These are phyloP conservation scores for Barbatosphaeria neglecta DNA, from an alignment of 495 filamentous ascomycete species.

Conservation along the genomic window DNA sequence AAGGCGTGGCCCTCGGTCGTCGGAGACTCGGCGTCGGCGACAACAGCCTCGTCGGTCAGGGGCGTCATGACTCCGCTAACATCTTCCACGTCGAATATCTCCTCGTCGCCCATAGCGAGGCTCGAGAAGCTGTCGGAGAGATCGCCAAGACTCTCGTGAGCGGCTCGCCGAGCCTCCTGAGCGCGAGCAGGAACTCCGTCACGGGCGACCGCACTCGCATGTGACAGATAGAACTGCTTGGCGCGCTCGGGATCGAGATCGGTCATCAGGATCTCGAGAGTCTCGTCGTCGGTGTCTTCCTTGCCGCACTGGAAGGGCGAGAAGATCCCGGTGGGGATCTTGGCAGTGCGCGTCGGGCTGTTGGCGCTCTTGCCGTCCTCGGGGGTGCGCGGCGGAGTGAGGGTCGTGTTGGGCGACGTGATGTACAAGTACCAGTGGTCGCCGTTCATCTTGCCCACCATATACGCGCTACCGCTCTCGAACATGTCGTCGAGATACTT, in stretches of 20 bases:
- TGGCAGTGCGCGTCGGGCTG: constrained; percentile 22
- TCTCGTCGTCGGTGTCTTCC: constrained; percentile 60
- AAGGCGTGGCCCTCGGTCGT: constrained; percentile 91
- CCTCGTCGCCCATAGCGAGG: constrained; percentile 13
- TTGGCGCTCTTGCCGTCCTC: constrained; percentile 20
- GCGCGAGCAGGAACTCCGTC: constrained; percentile 55
- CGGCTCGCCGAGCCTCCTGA: constrained; percentile 42
- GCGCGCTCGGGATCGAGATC: constrained; percentile 88
- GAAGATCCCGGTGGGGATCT: constrained; percentile 55
- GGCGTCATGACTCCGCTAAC: constrained; percentile 17
- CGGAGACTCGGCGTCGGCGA: constrained; percentile 62
- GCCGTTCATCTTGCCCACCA: constrained; percentile 99
- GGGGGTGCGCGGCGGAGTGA: constrained; percentile 81
- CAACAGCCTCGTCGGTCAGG: constrained; percentile 27
- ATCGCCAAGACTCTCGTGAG: constrained; percentile 39
- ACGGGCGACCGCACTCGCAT: constrained; percentile 83
- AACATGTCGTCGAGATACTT: constrained; percentile 82
- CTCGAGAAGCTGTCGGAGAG: constrained; percentile 30
- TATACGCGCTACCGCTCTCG: constrained; percentile 88
- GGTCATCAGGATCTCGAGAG: constrained; percentile 95
- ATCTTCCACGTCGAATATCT: constrained; percentile 7
- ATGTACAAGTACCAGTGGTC: constrained; percentile 99
- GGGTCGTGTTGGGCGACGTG: constrained; percentile 67
- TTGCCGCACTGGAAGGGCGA: constrained; percentile 37
- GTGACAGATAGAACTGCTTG: constrained; percentile 90